Evolutionary conservation across 257 asterid species (phyloP), one percentile per base, ranked within the genome.

Genomic region (Thymus quinquecostatus): DNA sequence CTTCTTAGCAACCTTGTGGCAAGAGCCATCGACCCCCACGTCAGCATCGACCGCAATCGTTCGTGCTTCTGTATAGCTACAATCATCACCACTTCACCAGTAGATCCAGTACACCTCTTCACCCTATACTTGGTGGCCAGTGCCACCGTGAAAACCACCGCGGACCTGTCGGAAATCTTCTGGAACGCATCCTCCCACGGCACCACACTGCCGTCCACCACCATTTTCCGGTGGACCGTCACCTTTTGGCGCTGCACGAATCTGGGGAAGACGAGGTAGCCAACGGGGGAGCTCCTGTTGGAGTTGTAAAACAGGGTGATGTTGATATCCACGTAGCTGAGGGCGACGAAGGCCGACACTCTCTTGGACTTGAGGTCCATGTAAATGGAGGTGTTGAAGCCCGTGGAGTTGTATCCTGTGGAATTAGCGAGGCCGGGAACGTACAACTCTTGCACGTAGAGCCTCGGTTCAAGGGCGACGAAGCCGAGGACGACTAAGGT

Each of bases 331-430:
- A 13, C 45, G 32, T 78, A 72, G 28, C 65, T 38, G 33, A 78
- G 34, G 30, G 78, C 58, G 38, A 54, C 41, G 13, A 38, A 50
- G 34, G 53, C 1, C 21, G n/a, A 2, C 10, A 1, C 33, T 28
- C 73, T 77, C 27, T 49, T 6, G 55, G 72, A 77, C n/a, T 77
- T 32, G 71, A 77, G 74, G 55, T 72, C 78, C 2, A 72, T 33
- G 47, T 2, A 8, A 41, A 5, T 41, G 7, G 47, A 5, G 10
- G 55, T 12, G 14, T 12, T 49, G 55, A 49, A 6, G 28, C 5
- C 13, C 4, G 55, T 11, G 27, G 55, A 49, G 27, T 13, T 49
- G 55, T 49, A 55, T 5, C 29, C 2, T 8, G 71, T 8, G 43
- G 47, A 59, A 10, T 29, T 47, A 30, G 66, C 66, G 64, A 77